phyloP scores from a whole-genome alignment of 306 rosid genomes.

The Abrus precatorius region DNA sequence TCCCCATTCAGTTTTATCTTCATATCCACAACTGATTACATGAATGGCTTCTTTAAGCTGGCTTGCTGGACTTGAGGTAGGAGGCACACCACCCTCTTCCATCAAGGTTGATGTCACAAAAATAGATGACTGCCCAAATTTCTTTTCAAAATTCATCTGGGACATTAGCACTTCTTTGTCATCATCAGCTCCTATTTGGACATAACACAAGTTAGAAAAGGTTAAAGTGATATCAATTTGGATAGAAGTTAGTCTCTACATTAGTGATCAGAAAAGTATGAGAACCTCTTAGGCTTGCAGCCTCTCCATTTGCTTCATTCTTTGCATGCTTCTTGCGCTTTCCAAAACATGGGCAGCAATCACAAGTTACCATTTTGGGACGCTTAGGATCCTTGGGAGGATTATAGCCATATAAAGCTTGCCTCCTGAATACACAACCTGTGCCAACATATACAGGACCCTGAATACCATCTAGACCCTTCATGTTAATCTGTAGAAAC shows the following conservation, averaged over 20 bases:
- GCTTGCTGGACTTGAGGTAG: constrained; percentile 88
- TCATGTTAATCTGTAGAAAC: constrained; percentile 86
- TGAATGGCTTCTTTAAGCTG: constrained; percentile 95
- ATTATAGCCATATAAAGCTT: constrained; percentile 88
- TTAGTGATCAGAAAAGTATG: constrained; percentile 31
- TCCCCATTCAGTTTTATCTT: constrained; percentile 99
- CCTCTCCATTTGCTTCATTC: constrained; percentile 72
- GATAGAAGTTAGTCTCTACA: constrained; percentile 10
- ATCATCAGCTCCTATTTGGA: constrained; percentile 66
- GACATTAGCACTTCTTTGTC: constrained; percentile 90
- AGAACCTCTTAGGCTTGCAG: constrained; percentile 66
- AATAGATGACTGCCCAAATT: constrained; percentile 89
- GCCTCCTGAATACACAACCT: constrained; percentile 96
- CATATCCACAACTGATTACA: constrained; percentile 92
- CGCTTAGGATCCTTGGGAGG: constrained; percentile 96
- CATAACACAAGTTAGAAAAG: constrained; percentile 22
- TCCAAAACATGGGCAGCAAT: constrained; percentile 94
- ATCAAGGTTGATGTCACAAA: constrained; percentile 95
- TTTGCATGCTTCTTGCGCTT: constrained; percentile 79
- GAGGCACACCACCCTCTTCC: constrained; percentile 96
- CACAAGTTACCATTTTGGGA: constrained; percentile 95
- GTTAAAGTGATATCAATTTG: constrained; percentile 29
- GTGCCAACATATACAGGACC: constrained; percentile 98
- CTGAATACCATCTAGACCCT: constrained; percentile 96
- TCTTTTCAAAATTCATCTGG: constrained; percentile 92